Evolutionary conservation across 108 stramenopile species (phyloP), one percentile per base, ranked within the genome.

Genomic region (Pseudonitzschia multiseries): DNA sequence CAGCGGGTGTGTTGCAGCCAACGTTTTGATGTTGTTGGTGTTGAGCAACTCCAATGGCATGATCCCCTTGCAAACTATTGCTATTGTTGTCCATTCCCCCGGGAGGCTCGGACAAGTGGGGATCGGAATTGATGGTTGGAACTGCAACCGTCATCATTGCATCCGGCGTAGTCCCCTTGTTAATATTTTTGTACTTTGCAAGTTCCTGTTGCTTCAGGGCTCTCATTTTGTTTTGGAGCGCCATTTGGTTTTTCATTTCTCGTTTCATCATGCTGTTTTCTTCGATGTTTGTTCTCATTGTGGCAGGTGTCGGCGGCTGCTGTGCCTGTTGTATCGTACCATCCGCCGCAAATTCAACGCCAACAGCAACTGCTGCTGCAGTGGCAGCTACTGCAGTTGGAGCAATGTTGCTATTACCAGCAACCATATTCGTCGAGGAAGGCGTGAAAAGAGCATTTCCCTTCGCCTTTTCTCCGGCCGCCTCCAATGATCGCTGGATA

Each of bases 201-300:
- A 91, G 50, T 66, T 94, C 90, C 41, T 88, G 86, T 69, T 91
- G 86, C 72, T 90, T 94, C 77, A 94, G 66, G 15, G 80, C 86
- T 43, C 93, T 78, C 87, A 94, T 91, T 70, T 94, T 90, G 69
- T 83, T 89, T 56, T 92, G 93, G 48, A 94, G 85, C 4, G 74
- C 86, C 85, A 86, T 90, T 72, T 91, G 90, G 36, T 73, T 82
- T 33, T 88, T 74, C 93, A 94, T 94, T 48, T 94, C 90, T 65
- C 88, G 89, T 57, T 92, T 90, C 93, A 94, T 94, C 65, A 86
- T 74, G 29, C 70, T 89, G 41, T 77, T 89, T 53, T 87, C 89
- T 73, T 94, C 89, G 31, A 89, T 57, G 36, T 84, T 88, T 2
- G 75, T 79, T 41, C 80, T 52, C 6, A 73, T 79, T 10, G 82